phyloP scores from a whole-genome alignment of 164 flowering plant genomes.

The Hamamelis virginiana region DNA sequence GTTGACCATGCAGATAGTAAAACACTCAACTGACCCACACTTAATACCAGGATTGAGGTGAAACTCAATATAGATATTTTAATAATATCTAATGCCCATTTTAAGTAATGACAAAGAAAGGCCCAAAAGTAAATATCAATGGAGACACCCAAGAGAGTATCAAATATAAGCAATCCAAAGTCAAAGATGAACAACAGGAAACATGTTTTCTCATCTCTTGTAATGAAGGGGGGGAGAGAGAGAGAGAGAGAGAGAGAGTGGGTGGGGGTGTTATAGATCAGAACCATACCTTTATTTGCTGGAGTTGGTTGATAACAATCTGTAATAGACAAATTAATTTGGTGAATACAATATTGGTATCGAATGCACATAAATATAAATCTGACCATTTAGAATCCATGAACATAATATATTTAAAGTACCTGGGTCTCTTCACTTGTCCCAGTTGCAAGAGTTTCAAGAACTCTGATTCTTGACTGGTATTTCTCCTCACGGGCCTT shows the following conservation, averaged over 20 bases:
- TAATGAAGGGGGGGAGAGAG: not conserved
- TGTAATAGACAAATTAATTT: slow-evolving; percentile 26
- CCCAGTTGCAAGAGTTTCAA: slow-evolving; percentile 85
- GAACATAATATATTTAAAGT: slow-evolving; percentile 3
- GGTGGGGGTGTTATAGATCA: slow-evolving; percentile 17
- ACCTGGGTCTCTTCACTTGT: slow-evolving; percentile 80
- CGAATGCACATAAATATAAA: not conserved
- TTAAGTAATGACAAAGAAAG: too few relatives aligned
- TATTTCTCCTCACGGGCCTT: slow-evolving; percentile 91
- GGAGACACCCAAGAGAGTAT: not conserved
- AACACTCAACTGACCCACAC: too few relatives aligned
- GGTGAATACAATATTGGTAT: not conserved
- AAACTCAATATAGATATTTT: too few relatives aligned
- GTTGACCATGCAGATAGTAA: too few relatives aligned
- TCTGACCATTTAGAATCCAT: not conserved
- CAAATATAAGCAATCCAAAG: not conserved
- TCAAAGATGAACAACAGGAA: not conserved
- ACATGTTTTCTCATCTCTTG: not conserved
- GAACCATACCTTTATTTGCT: slow-evolving; percentile 58
- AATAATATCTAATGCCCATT: too few relatives aligned
- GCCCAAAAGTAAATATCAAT: too few relatives aligned
- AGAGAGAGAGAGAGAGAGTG: not conserved
- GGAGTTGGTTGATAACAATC: slow-evolving; percentile 60
- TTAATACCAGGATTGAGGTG: too few relatives aligned
- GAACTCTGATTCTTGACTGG: slow-evolving; percentile 69